Percentiles rank a stretch among this genome's conserved stretches.
Evolutionary conservation across 225 moss, liverwort and hornwort species (phyloP).

Genomic region (Anthoceros angustus): DNA sequence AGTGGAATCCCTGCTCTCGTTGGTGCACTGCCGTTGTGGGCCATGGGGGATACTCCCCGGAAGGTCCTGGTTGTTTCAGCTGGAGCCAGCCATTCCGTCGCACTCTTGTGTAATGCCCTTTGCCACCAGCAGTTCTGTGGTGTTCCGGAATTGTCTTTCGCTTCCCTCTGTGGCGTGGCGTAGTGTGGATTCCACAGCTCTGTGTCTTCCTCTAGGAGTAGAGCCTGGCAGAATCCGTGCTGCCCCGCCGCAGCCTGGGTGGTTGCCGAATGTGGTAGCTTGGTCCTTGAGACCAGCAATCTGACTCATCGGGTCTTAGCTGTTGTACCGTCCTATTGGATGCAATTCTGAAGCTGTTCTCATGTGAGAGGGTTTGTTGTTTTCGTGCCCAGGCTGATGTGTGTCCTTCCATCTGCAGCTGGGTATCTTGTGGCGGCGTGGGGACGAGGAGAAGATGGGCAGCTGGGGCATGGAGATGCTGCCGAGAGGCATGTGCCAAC

Average conservation of each 20-base stretch:
- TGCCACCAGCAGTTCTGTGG: neutral
- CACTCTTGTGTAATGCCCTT: slow-evolving; percentile 25
- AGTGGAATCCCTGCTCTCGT: neutral
- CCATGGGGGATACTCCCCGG: slow-evolving; percentile 12
- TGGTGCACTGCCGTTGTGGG: too few species aligned
- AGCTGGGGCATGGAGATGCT: slow-evolving; percentile 84
- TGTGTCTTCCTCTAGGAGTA: too few species aligned
- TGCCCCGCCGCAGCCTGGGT: too few species aligned
- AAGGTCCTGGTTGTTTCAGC: slow-evolving; percentile 27
- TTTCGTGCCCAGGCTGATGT: neutral
- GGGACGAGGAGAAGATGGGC: slow-evolving; percentile 95
- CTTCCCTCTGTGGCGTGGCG: neutral
- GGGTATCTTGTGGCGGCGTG: slow-evolving; percentile 66
- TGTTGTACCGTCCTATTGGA: too few species aligned
- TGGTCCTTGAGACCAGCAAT: too few species aligned
- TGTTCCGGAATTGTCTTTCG: too few species aligned
- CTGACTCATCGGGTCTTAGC: too few species aligned
- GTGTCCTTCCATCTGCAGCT: slow-evolving; percentile 19
- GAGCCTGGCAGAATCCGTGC: too few species aligned
- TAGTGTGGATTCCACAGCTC: too few species aligned
- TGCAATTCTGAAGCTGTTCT: neutral
- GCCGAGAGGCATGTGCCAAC: slow-evolving; percentile 63
- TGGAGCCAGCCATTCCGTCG: slow-evolving; percentile 35
- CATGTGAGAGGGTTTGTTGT: neutral
- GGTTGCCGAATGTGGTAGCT: too few species aligned